Evolutionary conservation across 2,329 filamentous ascomycete genomes (phyloP).

Genomic region (Fusarium buharicum): DNA sequence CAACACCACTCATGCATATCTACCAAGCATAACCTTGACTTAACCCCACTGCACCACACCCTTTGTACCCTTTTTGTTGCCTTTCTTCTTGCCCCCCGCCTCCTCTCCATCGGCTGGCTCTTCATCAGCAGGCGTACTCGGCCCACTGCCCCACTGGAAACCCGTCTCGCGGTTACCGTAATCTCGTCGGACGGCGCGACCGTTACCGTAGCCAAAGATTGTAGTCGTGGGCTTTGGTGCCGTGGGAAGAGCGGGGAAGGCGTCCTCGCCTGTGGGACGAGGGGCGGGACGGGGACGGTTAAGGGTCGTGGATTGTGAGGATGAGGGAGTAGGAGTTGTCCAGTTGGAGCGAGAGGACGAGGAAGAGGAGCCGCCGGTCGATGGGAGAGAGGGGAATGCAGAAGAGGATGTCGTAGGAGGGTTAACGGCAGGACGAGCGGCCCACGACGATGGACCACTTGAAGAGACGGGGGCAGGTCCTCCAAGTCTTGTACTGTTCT

Average conservation of each 20-base stretch:
- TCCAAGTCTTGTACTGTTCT: conserved; percentile 65
- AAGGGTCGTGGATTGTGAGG: conserved; percentile 46
- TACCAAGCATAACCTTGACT: background rate
- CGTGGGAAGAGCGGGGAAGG: conserved; percentile 84
- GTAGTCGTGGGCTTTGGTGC: conserved; percentile 75
- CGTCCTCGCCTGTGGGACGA: conserved; percentile 60
- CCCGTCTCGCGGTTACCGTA: conserved; percentile 59
- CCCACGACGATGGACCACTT: conserved; percentile 35
- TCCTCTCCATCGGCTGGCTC: conserved; percentile 45
- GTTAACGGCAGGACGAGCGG: conserved; percentile 31
- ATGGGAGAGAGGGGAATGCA: conserved; percentile 59
- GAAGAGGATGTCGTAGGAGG: conserved; percentile 44
- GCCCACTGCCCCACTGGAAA: conserved; percentile 62
- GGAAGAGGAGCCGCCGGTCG: conserved; percentile 37
- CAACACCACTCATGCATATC: background rate
- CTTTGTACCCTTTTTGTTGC: conserved; percentile 69
- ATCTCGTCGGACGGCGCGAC: conserved; percentile 65
- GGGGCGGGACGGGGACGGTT: conserved; percentile 34
- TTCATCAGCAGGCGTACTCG: conserved; percentile 42
- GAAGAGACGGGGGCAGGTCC: conserved; percentile 47
- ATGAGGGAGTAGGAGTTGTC: conserved; percentile 36
- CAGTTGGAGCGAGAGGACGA: conserved; percentile 47
- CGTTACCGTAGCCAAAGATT: conserved; percentile 69
- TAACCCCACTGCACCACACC: conserved; percentile 71
- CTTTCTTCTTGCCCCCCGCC: conserved; percentile 62